A percentile compares a stretch with the other conserved stretches of the same genome.
phyloP scores from a whole-genome alignment of 495 filamentous ascomycete genomes.

The Paragyromitra xinjiangensis region DNA sequence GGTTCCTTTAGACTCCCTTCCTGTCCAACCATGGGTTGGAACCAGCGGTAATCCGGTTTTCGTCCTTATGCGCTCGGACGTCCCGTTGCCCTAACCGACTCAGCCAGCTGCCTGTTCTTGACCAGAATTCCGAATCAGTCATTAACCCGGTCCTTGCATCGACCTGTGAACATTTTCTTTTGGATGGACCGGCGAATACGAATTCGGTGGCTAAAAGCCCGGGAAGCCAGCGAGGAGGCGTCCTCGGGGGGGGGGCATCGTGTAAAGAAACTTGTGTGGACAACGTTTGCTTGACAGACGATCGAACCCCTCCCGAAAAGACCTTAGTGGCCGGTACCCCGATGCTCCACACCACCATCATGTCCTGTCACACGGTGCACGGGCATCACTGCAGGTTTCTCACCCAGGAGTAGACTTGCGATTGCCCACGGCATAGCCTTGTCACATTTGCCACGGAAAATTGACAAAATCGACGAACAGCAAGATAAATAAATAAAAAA shows the following conservation, averaged over 20 bases:
- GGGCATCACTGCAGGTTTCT: conserved; percentile 51
- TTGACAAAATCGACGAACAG: conserved; percentile 35
- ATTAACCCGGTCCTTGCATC: conserved; percentile 51
- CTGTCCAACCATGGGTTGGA: conserved; percentile 55
- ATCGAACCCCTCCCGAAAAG: conserved; percentile 51
- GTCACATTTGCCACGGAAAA: conserved; percentile 55
- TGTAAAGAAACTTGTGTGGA: conserved; percentile 44
- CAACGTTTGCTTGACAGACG: conserved; percentile 43
- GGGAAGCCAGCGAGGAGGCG: conserved; percentile 40
- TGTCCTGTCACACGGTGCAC: conserved; percentile 55
- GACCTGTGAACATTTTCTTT: conserved; percentile 33
- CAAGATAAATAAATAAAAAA: conserved; percentile 31
- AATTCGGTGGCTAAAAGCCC: conserved; percentile 54
- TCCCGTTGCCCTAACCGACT: conserved; percentile 48
- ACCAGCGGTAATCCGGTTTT: conserved; percentile 55
- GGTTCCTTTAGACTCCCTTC: conserved; percentile 53
- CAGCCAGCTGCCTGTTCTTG: conserved; percentile 46
- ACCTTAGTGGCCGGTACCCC: conserved; percentile 50
- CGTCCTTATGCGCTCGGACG: conserved; percentile 52
- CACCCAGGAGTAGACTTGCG: conserved; percentile 54
- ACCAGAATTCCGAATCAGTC: conserved; percentile 52
- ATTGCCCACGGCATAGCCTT: conserved; percentile 55
- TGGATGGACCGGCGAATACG: conserved; percentile 45
- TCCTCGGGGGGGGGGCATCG: conserved; percentile 36
- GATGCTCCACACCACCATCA: conserved; percentile 55